phyloP scores from a whole-genome alignment of 352 stramenopile species.

The Pythium biforme region DNA sequence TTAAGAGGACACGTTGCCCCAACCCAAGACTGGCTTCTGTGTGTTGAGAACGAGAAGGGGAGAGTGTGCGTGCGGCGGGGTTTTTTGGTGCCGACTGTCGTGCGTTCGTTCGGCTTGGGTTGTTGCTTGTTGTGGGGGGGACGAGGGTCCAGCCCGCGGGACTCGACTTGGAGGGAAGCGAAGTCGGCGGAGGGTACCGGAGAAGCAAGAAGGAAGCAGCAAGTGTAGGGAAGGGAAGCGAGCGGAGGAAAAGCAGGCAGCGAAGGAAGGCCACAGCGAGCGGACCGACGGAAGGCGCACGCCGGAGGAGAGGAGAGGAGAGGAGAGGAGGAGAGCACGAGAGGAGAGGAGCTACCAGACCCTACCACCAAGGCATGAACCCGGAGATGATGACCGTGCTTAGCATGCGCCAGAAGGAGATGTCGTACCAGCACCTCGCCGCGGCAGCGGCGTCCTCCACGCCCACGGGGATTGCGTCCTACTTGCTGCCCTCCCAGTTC shows the following conservation, averaged over 20 bases:
- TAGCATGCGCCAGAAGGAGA: slow-evolving; percentile 81
- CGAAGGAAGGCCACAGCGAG: slow-evolving; percentile 2
- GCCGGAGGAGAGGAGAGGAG: slow-evolving; percentile 11
- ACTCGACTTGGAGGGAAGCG: slow-evolving; percentile 12
- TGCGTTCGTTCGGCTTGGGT: slow-evolving; percentile 7
- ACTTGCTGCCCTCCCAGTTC: slow-evolving; percentile 7
- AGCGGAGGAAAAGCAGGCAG: slow-evolving; percentile 1
- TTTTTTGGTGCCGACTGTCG: slow-evolving; percentile 2
- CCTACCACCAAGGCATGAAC: slow-evolving; percentile 30
- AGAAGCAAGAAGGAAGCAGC: slow-evolving; percentile 2
- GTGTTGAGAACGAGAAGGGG: background rate
- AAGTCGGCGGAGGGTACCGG: slow-evolving; percentile 7
- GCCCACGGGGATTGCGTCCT: slow-evolving; percentile 4
- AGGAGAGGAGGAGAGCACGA: slow-evolving; percentile 7
- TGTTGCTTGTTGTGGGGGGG: slow-evolving; percentile 10
- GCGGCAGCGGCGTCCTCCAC: slow-evolving; percentile 23
- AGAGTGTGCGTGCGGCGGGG: background rate
- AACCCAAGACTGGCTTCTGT: background rate
- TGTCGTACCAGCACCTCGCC: slow-evolving; percentile 71
- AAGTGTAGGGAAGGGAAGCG: slow-evolving; percentile 6
- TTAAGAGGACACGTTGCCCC: background rate
- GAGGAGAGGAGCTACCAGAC: background rate
- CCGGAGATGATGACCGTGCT: slow-evolving; percentile 70
- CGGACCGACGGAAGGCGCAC: slow-evolving; percentile 8
- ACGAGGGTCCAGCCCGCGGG: slow-evolving; percentile 6